Conservation (phyloP, 495 filamentous ascomycete species). For the Haplographium delicatum region DNA sequence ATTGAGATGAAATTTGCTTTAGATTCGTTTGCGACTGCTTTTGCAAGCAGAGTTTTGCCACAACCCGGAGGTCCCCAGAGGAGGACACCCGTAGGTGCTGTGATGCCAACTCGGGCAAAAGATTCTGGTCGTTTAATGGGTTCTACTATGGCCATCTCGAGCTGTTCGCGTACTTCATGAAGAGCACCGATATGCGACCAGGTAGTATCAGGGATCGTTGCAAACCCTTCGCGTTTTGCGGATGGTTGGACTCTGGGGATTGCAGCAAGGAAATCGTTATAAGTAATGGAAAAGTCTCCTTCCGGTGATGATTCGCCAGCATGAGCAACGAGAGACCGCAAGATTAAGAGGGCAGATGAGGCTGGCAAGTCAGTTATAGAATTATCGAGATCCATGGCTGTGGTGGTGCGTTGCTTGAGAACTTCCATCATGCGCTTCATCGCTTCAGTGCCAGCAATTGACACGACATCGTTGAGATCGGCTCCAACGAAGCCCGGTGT, state of each 20-base stretch:
- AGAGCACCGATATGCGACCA: conserved; percentile 93
- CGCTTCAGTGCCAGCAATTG: conserved; percentile 58
- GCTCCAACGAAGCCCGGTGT: conserved; percentile 95
- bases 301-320: conserved; percentile 40
- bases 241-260: conserved; percentile 86
- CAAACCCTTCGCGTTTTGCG: conserved; percentile 92
- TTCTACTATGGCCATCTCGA: conserved; percentile 84
- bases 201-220: conserved; percentile 93
- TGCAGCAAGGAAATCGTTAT: conserved; percentile 66
- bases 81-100: conserved; percentile 82
- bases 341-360: conserved; percentile 24
- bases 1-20: conserved; percentile 97
- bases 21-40: conserved; percentile 92
- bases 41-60: conserved; percentile 93
- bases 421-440: conserved; percentile 33
- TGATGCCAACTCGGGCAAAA: conserved; percentile 77
- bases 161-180: conserved; percentile 68
- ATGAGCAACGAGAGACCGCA: conserved; percentile 49
- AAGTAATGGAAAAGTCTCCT: conserved; percentile 35
- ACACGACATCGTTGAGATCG: conserved; percentile 82
- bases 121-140: conserved; percentile 83
- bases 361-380: not conserved
- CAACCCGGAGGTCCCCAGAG: conserved; percentile 97
- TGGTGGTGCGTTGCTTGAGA: conserved; percentile 42
- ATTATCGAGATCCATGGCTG: conserved; percentile 46